A percentile compares a stretch with the other conserved stretches of the same genome.
phyloP scores from a whole-genome alignment of 2,329 filamentous ascomycete genomes.

The Talaromyces pinophilus region DNA sequence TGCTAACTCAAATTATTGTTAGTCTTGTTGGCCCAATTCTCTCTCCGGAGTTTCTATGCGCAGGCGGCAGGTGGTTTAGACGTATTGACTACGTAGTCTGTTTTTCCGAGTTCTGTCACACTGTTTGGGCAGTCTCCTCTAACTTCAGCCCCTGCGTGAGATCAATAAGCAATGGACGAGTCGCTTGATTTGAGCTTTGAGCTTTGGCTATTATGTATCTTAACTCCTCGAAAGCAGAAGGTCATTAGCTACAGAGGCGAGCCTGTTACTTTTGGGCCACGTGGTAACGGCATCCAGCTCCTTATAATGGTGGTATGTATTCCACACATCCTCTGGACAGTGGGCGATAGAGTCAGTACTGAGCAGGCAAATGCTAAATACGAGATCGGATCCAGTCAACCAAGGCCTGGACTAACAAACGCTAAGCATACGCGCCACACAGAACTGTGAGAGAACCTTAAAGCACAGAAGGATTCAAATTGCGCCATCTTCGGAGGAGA shows the following conservation, averaged over 20 bases:
- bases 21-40: not conserved
- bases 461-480: not conserved
- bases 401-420: not conserved
- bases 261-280: not conserved
- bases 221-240: not conserved
- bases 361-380: not conserved
- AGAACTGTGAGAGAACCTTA: not conserved
- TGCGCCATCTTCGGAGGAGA: not conserved
- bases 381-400: not conserved
- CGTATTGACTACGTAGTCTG: not conserved
- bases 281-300: not conserved
- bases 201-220: not conserved
- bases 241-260: not conserved
- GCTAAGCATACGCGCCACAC: not conserved
- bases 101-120: not conserved
- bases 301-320: not conserved
- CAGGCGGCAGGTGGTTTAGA: not conserved
- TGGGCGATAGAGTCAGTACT: not conserved
- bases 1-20: not conserved
- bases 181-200: not conserved
- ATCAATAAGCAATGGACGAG: not conserved
- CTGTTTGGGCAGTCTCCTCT: not conserved
- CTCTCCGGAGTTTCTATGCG: not conserved
- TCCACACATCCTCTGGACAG: not conserved
- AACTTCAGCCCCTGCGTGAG: not conserved